Percentiles rank a stretch among this genome's conserved stretches.
These are phyloP conservation scores for Chenopodium quinoa DNA, from an alignment of 148 eudicot genomes.

Conservation along the genomic window DNA sequence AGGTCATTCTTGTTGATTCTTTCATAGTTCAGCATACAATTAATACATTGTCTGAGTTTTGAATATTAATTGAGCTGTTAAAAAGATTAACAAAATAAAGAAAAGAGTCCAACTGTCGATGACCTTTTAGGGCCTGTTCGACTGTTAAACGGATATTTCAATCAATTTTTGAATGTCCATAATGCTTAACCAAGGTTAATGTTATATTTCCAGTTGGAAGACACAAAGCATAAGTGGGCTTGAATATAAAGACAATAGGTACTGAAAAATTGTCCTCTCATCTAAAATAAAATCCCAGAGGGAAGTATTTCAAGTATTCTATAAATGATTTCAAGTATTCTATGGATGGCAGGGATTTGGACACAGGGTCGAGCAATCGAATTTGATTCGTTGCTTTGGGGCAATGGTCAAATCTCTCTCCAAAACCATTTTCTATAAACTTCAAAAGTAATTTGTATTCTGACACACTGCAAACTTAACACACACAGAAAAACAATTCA, in stretches of 20 bases:
- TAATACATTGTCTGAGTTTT: background rate
- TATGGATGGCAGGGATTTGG: constrained; percentile 3
- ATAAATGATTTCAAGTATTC: background rate
- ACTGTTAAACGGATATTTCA: background rate
- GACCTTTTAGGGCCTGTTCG: background rate
- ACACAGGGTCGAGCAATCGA: background rate
- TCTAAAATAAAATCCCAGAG: background rate
- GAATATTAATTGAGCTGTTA: background rate
- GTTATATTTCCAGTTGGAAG: background rate
- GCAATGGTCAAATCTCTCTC: background rate
- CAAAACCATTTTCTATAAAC: background rate
- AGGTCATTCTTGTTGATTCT: background rate
- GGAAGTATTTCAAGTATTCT: too few relatives aligned
- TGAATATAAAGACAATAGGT: background rate
- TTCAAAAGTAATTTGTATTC: background rate
- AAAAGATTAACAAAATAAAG: background rate
- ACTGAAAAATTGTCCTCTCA: background rate
- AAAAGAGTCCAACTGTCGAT: background rate
- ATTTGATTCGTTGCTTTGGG: constrained; percentile 4
- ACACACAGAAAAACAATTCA: background rate
- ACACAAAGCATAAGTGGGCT: background rate
- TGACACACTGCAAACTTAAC: background rate
- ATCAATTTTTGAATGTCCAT: background rate
- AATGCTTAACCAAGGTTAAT: background rate
- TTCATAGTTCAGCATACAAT: background rate